phyloP scores from a whole-genome alignment of 768 basidiomycete species.

The Leccinum broughii region DNA sequence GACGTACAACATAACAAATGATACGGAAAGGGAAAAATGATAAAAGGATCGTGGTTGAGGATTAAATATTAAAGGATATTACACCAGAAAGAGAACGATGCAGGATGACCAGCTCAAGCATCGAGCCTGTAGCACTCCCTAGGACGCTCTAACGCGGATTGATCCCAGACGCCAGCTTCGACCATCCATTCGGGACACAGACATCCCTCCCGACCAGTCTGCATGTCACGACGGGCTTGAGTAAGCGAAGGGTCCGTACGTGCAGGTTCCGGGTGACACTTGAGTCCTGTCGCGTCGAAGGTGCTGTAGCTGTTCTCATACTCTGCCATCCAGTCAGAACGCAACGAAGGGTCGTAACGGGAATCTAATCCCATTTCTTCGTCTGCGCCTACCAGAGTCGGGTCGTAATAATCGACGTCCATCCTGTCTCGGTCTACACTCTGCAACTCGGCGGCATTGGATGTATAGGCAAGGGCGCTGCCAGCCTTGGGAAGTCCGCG shows the following conservation, averaged over 20 bases:
- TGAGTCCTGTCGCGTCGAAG: neutral
- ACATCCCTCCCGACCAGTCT: conserved; percentile 11
- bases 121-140: neutral
- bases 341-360: conserved; percentile 8
- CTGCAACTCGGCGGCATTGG: neutral
- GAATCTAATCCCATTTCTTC: conserved; percentile 10
- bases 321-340: conserved; percentile 14
- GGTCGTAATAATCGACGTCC: neutral
- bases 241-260: neutral
- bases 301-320: conserved; percentile 14
- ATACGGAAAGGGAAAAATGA: too few relatives aligned
- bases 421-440: neutral
- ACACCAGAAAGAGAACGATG: neutral
- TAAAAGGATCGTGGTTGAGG: neutral
- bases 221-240: neutral
- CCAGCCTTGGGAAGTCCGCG: neutral
- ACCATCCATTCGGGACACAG: conserved; percentile 28
- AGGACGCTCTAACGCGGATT: neutral
- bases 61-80: neutral
- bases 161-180: conserved; percentile 15
- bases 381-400: neutral
- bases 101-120: conserved; percentile 5
- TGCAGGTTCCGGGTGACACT: neutral
- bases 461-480: neutral
- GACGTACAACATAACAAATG: too few relatives aligned